phyloP scores from a whole-genome alignment of 305 asterid genomes.

The Fraxinus ornus region DNA sequence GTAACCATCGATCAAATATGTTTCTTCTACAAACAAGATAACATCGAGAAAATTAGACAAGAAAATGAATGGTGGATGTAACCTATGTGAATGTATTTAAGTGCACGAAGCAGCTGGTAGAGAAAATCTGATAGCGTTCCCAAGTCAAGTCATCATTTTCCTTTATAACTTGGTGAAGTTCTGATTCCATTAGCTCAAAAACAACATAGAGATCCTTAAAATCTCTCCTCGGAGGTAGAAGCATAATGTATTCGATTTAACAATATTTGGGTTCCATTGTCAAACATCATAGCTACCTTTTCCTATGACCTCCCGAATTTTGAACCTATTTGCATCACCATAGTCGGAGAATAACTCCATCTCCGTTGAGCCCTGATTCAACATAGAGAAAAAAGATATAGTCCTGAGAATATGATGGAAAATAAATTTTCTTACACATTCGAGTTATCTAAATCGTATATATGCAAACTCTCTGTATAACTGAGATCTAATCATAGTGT shows the following conservation, averaged over 20 bases:
- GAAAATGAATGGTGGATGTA: not conserved
- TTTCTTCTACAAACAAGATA: constrained; percentile 4
- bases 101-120: constrained; percentile 80
- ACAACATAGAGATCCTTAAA: constrained; percentile 45
- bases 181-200: constrained; percentile 92
- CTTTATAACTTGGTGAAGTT: constrained; percentile 87
- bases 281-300: constrained; percentile 92
- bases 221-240: no score
- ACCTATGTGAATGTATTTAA: constrained; percentile 88
- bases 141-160: constrained; percentile 89
- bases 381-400: no score
- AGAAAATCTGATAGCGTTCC: constrained; percentile 78
- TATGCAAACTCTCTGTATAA: not conserved
- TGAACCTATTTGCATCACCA: constrained; percentile 79
- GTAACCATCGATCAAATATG: not conserved
- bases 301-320: constrained; percentile 76
- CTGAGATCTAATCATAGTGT: not conserved
- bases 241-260: no score
- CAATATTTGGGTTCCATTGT: constrained; percentile 36
- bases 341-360: constrained; percentile 86
- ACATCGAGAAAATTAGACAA: not conserved
- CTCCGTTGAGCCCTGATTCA: constrained; percentile 27
- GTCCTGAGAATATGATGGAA: not conserved
- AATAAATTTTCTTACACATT: not conserved
- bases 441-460: not conserved